A percentile compares a stretch with the other conserved stretches of the same genome.
Evolutionary conservation across 1,284 basidiomycete species (phyloP).

Genomic region (Erythrobasidium hasegawianum): DNA sequence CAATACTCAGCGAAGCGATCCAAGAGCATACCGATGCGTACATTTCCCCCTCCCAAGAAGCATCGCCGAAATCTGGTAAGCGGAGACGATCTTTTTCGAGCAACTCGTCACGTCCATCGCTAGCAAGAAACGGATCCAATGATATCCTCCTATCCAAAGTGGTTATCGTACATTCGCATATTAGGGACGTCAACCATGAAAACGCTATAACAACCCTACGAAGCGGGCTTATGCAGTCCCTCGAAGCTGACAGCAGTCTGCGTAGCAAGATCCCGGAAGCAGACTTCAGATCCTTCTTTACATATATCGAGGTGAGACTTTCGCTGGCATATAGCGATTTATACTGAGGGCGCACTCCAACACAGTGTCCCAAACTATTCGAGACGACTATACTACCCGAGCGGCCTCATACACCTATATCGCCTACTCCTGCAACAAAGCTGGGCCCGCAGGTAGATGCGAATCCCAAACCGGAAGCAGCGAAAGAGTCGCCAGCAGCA

Average conservation of each 20-base stretch:
- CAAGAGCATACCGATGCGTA: background rate
- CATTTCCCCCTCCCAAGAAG: background rate
- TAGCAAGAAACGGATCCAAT: background rate
- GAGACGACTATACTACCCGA: background rate
- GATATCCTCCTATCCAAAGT: slow-evolving; percentile 16
- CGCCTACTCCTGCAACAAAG: background rate
- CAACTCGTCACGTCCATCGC: background rate
- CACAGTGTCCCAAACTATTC: background rate
- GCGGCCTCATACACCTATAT: background rate
- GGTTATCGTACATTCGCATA: slow-evolving; percentile 3
- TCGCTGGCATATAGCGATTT: background rate
- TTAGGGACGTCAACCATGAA: background rate
- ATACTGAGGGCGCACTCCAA: background rate
- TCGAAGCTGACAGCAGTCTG: background rate
- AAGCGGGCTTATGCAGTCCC: background rate
- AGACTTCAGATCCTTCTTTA: slow-evolving; percentile 14
- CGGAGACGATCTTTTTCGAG: background rate
- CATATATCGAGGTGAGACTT: slow-evolving; percentile 2
- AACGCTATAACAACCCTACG: slow-evolving; percentile 9
- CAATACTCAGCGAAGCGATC: slow-evolving; percentile 16
- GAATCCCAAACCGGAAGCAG: background rate
- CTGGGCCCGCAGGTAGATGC: background rate
- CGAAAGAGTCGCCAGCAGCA: background rate
- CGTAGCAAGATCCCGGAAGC: slow-evolving; percentile 7
- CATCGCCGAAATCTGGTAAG: background rate